Percentiles rank a stretch among this genome's conserved stretches.
Conservation (phyloP, 352 stramenopile genomes). For the Saprolegnia diclina region DNA sequence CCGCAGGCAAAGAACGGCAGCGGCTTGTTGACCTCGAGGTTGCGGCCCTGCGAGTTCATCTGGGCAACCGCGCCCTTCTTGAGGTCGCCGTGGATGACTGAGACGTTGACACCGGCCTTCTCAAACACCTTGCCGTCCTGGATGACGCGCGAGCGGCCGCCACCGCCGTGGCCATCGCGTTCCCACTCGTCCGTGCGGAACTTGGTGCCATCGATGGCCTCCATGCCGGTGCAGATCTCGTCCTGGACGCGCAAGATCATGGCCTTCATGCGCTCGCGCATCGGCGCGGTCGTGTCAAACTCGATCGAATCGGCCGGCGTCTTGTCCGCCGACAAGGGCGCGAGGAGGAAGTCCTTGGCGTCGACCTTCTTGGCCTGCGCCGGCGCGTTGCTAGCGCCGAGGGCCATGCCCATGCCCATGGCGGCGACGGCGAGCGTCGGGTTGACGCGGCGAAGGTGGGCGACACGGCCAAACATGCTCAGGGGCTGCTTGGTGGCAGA, state of each 20-base stretch:
- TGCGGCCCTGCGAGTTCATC: slow-evolving; percentile 75
- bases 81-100: slow-evolving; percentile 95
- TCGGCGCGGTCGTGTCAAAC: slow-evolving; percentile 59
- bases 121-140: slow-evolving; percentile 95
- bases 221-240: slow-evolving; percentile 83
- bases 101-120: slow-evolving; percentile 97
- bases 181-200: slow-evolving; percentile 96
- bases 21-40: slow-evolving; percentile 58
- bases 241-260: slow-evolving; percentile 78
- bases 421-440: background rate
- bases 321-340: slow-evolving; percentile 56
- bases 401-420: background rate
- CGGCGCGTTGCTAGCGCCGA: slow-evolving; percentile 8
- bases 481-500: background rate
- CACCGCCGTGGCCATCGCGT: slow-evolving; percentile 89
- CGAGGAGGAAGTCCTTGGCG: slow-evolving; percentile 56
- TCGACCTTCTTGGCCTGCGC: slow-evolving; percentile 19
- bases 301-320: slow-evolving; percentile 59
- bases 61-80: slow-evolving; percentile 78
- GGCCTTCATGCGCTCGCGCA: slow-evolving; percentile 73
- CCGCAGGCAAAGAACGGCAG: slow-evolving; percentile 96
- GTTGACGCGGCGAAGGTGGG: background rate
- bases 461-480: slow-evolving; percentile 18
- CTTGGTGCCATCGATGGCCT: slow-evolving; percentile 89
- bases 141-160: slow-evolving; percentile 92